These are phyloP conservation scores for Alternaria gansuensis DNA, from an alignment of 2,329 filamentous ascomycete species.

Conservation along the genomic window DNA sequence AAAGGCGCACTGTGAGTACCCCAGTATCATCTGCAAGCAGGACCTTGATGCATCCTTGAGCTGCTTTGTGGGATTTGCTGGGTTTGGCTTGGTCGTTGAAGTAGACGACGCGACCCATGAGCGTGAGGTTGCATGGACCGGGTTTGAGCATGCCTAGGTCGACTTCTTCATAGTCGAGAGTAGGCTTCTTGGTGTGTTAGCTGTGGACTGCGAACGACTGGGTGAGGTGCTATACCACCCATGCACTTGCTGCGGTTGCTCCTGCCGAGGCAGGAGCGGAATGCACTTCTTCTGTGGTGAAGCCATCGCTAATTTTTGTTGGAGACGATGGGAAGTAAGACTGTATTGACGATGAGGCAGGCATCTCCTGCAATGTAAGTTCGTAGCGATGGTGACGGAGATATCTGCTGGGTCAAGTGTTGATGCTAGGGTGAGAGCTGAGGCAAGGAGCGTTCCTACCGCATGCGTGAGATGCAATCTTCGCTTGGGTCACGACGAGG, in stretches of 20 bases:
- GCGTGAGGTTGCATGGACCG: constrained; percentile 61
- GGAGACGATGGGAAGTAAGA: constrained; percentile 53
- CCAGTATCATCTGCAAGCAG: constrained; percentile 66
- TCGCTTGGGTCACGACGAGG: neutral
- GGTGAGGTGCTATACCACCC: constrained; percentile 21
- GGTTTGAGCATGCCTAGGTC: constrained; percentile 60
- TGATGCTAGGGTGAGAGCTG: constrained; percentile 3
- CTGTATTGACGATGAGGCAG: constrained; percentile 55
- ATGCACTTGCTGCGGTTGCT: constrained; percentile 34
- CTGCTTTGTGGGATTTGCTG: constrained; percentile 56
- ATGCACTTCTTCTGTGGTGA: constrained; percentile 60
- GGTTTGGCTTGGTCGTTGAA: constrained; percentile 58
- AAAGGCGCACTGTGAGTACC: constrained; percentile 64
- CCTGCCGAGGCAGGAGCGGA: constrained; percentile 49
- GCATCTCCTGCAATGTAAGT: constrained; percentile 36
- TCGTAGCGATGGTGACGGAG: neutral
- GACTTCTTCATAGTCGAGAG: constrained; percentile 58
- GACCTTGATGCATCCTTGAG: constrained; percentile 63
- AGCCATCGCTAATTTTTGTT: constrained; percentile 59
- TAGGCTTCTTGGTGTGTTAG: constrained; percentile 52
- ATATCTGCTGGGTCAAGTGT: neutral
- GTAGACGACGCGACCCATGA: constrained; percentile 66
- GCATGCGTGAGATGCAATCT: neutral
- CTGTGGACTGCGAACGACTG: neutral
- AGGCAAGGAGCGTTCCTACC: constrained; percentile 1